A percentile compares a stretch with the other conserved stretches of the same genome.
Evolutionary conservation across 352 stramenopile species (phyloP).

Genomic region (Phytopythium delawarense): DNA sequence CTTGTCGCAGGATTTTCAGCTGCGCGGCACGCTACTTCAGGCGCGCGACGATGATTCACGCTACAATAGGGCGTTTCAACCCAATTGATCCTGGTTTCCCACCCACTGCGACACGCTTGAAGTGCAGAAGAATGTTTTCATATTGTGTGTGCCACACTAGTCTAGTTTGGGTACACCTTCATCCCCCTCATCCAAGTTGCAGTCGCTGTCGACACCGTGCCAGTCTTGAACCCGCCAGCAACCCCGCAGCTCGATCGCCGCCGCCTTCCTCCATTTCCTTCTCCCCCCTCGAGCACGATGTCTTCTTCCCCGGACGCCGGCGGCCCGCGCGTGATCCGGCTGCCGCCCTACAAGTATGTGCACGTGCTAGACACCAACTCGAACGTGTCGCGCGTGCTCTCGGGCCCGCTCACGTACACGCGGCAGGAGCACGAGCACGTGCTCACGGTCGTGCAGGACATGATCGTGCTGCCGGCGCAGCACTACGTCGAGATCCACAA

Average conservation of each 20-base stretch:
- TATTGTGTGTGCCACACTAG: neutral
- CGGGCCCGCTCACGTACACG: slow-evolving; percentile 72
- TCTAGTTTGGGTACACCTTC: neutral
- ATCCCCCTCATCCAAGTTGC: neutral
- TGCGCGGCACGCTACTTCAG: neutral
- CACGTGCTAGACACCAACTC: slow-evolving; percentile 85
- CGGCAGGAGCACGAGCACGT: slow-evolving; percentile 78
- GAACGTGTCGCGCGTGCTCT: slow-evolving; percentile 78
- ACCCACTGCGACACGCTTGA: slow-evolving; percentile 1
- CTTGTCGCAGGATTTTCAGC: slow-evolving; percentile 1
- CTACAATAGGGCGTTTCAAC: neutral
- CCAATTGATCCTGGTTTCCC: neutral
- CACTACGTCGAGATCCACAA: slow-evolving; percentile 78
- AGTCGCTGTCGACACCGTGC: neutral
- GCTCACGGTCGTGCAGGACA: slow-evolving; percentile 51
- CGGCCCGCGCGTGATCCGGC: slow-evolving; percentile 64
- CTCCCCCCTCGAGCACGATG: neutral
- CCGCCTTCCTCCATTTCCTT: neutral
- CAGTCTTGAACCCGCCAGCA: neutral
- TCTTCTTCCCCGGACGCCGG: slow-evolving; percentile 15
- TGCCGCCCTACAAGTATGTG: slow-evolving; percentile 80
- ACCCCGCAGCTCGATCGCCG: neutral
- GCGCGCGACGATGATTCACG: neutral
- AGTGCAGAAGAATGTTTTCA: neutral
- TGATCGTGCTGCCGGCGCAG: slow-evolving; percentile 75